A percentile compares a stretch with the other conserved stretches of the same genome.
These are phyloP conservation scores for Cyclotella sp. DNA, from an alignment of 108 stramenopile genomes.

Conservation along the genomic window DNA sequence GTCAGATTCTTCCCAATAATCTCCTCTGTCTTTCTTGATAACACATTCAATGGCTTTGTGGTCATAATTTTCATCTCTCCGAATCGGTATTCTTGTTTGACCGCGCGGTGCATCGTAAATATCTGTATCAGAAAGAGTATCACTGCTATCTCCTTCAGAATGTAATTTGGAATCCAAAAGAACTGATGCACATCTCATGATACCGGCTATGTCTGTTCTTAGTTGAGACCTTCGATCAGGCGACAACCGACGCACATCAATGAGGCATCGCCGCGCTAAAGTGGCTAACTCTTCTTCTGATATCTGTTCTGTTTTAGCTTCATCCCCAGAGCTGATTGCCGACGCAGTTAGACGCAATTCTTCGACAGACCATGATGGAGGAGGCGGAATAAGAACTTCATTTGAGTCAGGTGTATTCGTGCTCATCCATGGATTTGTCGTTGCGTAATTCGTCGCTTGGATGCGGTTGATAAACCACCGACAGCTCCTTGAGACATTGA, in stretches of 20 bases:
- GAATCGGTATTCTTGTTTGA: conserved; percentile 45
- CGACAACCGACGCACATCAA: conserved; percentile 47
- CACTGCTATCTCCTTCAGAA: conserved; percentile 2
- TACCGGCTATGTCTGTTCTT: conserved; percentile 39
- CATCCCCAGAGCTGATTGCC: neutral
- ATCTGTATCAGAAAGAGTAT: conserved; percentile 34
- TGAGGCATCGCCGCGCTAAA: conserved; percentile 53
- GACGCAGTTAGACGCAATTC: conserved; percentile 22
- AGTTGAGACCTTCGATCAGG: conserved; percentile 40
- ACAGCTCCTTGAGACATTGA: no score
- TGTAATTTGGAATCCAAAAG: conserved; percentile 38
- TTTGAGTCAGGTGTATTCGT: neutral
- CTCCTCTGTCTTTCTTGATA: conserved; percentile 5
- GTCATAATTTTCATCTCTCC: conserved; percentile 15
- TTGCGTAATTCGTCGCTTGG: no score
- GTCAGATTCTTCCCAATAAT: conserved; percentile 29
- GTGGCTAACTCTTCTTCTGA: conserved; percentile 47
- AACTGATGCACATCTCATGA: conserved; percentile 58
- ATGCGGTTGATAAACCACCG: no score
- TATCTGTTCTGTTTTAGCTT: conserved; percentile 10
- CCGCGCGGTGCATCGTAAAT: conserved; percentile 58
- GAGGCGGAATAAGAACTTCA: conserved; percentile 15
- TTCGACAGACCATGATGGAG: conserved; percentile 26
- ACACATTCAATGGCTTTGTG: neutral
- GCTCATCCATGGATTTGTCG: no score